A percentile compares a stretch with the other conserved stretches of the same genome.
phyloP scores from a whole-genome alignment of 2,329 filamentous ascomycete genomes.

The Aspergillus texensis region DNA sequence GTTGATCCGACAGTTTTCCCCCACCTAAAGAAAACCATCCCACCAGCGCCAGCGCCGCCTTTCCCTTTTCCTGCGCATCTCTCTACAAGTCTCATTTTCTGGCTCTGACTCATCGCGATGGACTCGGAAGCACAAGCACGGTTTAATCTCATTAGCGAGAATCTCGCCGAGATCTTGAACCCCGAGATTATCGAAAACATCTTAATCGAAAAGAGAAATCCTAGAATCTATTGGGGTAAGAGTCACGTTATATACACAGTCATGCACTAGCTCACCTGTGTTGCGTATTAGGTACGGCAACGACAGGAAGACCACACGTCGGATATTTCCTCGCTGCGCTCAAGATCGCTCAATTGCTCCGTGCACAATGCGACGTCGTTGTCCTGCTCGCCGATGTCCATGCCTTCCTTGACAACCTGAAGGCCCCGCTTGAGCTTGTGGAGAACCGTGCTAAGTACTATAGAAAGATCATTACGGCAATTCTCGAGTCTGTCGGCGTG shows the following conservation, averaged over 20 bases:
- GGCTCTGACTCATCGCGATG: background rate
- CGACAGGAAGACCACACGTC: slow-evolving; percentile 83
- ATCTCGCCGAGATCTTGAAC: slow-evolving; percentile 80
- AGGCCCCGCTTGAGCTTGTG: slow-evolving; percentile 83
- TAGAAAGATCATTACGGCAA: slow-evolving; percentile 70
- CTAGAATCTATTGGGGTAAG: slow-evolving; percentile 38
- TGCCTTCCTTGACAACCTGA: slow-evolving; percentile 56
- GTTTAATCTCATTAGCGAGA: slow-evolving; percentile 76
- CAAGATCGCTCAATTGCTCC: slow-evolving; percentile 86
- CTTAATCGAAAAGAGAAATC: slow-evolving; percentile 32
- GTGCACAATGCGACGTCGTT: slow-evolving; percentile 79
- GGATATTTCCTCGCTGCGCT: slow-evolving; percentile 85
- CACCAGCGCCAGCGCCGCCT: background rate
- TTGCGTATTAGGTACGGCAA: slow-evolving; percentile 62
- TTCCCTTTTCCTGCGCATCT: background rate
- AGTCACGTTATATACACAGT: background rate
- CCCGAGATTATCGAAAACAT: slow-evolving; percentile 53
- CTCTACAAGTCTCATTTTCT: background rate
- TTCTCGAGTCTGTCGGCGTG: slow-evolving; percentile 77
- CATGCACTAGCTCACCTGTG: background rate
- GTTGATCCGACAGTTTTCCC: background rate
- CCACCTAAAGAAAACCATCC: background rate
- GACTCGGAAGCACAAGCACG: slow-evolving; percentile 32
- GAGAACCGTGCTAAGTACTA: slow-evolving; percentile 84
- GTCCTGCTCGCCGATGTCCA: slow-evolving; percentile 72